Evolutionary conservation across 1,139 yeast species (phyloP).

Genomic region (Arxiozyma bovina): DNA sequence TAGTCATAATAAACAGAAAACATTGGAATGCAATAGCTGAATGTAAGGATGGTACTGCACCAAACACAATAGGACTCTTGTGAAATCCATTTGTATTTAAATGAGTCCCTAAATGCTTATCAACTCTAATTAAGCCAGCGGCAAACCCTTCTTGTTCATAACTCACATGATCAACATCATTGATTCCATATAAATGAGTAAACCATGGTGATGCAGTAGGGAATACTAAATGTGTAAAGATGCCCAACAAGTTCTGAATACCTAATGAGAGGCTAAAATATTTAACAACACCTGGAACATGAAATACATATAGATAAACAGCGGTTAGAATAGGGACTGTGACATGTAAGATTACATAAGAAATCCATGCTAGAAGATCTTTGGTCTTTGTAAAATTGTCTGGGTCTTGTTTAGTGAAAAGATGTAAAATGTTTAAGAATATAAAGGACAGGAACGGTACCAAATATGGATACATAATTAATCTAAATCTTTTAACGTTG

Average conservation of each 20-base stretch:
- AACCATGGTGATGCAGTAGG: conserved; percentile 74
- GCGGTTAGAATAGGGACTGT: conserved; percentile 55
- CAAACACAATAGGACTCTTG: conserved; percentile 60
- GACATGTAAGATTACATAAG: conserved; percentile 53
- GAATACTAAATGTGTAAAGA: conserved; percentile 47
- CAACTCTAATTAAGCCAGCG: conserved; percentile 61
- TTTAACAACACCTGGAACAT: conserved; percentile 50
- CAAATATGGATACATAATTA: conserved; percentile 18
- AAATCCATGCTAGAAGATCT: conserved; percentile 51
- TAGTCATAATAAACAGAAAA: conserved; percentile 36
- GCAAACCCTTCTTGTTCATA: conserved; percentile 61
- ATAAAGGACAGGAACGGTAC: conserved; percentile 19
- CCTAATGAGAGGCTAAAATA: conserved; percentile 48
- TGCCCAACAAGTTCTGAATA: conserved; percentile 50
- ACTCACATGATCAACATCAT: conserved; percentile 39
- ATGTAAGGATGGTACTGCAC: conserved; percentile 61
- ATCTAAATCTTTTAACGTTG: conserved; percentile 15
- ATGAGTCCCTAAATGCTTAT: conserved; percentile 54
- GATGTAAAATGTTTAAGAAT: conserved; percentile 34
- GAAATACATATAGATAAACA: conserved; percentile 57
- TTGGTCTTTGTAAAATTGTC: conserved; percentile 33
- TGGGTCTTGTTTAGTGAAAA: conserved; percentile 30
- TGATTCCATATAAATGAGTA: conserved; percentile 49
- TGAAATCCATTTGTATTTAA: conserved; percentile 55
- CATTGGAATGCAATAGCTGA: conserved; percentile 55